Base-by-base conservation (phyloP, 164 flowering plant genomes). In the Protea cynaroides region DNA sequence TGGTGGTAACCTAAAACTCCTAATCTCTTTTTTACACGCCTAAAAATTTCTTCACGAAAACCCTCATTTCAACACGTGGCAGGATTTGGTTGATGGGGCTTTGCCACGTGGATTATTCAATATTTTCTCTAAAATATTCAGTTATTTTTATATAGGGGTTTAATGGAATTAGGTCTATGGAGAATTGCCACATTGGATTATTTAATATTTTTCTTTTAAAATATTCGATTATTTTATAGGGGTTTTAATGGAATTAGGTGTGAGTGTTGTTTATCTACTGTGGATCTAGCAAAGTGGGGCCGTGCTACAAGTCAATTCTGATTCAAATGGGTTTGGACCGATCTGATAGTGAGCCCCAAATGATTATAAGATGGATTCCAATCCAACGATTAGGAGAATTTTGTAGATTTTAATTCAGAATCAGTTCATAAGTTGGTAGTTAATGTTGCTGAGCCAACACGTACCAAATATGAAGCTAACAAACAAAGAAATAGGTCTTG, bases 1-100 rank as follows among this genome's bases (percentile, higher is more conserved):
- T 37, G 56, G 69, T 18, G 74, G 66, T 67, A 54, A 66, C 71
- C 77, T 58, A 70, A 47, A 58, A 9, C 65, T 66, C 77, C 73
- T 74, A 74, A 62, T 63, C 44, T 73, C 50, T 34, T 46, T 5
- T 63, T 74, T 61, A 37, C 76, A 74, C 73, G 76, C 40, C 47
- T 66, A 50, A 8, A n/a, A n/a, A 7, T 58, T 59, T 53, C 59
- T 44, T 51, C 46, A 66, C 25, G 70, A 51, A 62, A 62, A 46
- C 34, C 66, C 34, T 29, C 22, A 47, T 34, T 23, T 22, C 29
- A 43, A 47, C 71, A 56, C 25, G 66, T 69, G 71, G 62, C 34
- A 9, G 14, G 29, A 29, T 8, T 47, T 22, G 24, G 23, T 8
- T 61, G 10, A 22, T 25, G 7, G 40, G 51, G 9, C 9, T 9